Conservation (phyloP, 768 basidiomycete species). For the Mycena latifolia region DNA sequence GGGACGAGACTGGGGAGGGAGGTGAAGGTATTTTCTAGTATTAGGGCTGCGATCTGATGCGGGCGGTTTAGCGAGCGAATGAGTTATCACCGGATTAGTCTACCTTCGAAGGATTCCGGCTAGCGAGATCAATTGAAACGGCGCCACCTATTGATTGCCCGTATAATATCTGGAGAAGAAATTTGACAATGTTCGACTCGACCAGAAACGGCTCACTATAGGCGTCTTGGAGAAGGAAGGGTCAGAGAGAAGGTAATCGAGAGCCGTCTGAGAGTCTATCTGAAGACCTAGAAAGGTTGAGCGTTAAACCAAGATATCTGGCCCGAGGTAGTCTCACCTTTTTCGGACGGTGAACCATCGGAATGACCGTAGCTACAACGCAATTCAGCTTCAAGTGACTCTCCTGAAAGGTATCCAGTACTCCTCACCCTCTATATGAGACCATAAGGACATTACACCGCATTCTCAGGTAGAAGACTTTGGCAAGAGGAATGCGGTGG, state of each 20-base stretch:
- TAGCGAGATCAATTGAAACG: slow-evolving; percentile 89
- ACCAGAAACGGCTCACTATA: slow-evolving; percentile 60
- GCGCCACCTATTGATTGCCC: slow-evolving; percentile 95
- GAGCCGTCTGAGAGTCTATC: slow-evolving; percentile 86
- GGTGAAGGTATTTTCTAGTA: slow-evolving; percentile 95
- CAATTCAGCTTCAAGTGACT: slow-evolving; percentile 4
- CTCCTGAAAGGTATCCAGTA: no score
- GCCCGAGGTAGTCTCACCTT: slow-evolving; percentile 59
- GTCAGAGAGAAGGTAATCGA: slow-evolving; percentile 79
- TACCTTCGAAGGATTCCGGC: slow-evolving; percentile 79
- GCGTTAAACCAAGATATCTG: neutral
- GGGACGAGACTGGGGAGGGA: slow-evolving; percentile 89
- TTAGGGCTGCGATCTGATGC: slow-evolving; percentile 79
- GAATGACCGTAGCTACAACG: slow-evolving; percentile 83
- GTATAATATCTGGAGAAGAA: slow-evolving; percentile 69
- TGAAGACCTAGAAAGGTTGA: slow-evolving; percentile 67
- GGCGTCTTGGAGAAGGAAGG: slow-evolving; percentile 73
- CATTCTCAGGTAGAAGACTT: slow-evolving; percentile 84
- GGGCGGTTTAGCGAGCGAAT: slow-evolving; percentile 1
- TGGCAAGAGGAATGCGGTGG: slow-evolving; percentile 90
- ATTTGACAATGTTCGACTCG: neutral
- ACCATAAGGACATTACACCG: slow-evolving; percentile 95
- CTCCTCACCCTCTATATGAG: slow-evolving; percentile 92
- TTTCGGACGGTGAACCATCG: slow-evolving; percentile 88
- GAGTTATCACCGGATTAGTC: neutral